Evolutionary conservation across 768 basidiomycete species (phyloP).

Genomic region (Tricholoma terreum): DNA sequence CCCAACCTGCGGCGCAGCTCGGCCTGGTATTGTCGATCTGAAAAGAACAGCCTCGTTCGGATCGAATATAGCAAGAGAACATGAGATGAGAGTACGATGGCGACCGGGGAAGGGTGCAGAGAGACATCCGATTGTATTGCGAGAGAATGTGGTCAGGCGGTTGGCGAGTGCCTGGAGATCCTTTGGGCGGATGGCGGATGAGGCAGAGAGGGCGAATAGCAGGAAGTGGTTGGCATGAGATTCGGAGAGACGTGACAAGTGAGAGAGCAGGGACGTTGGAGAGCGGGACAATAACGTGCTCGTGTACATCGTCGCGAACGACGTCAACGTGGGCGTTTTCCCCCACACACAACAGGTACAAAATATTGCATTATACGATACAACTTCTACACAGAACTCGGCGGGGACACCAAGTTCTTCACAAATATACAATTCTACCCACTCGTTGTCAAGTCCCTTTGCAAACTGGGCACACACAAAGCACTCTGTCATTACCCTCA

Average conservation of each 20-base stretch:
- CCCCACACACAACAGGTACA: too few relatives aligned
- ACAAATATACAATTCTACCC: too few relatives aligned
- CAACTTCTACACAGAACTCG: too few relatives aligned
- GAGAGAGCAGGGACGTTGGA: conserved; percentile 30
- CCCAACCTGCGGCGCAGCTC: conserved; percentile 60
- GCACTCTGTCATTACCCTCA: too few relatives aligned
- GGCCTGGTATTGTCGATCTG: conserved; percentile 61
- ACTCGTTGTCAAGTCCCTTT: not conserved
- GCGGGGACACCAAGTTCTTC: too few relatives aligned
- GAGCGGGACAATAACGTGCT: conserved; percentile 40
- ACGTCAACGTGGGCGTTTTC: too few relatives aligned
- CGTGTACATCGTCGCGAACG: conserved; percentile 26
- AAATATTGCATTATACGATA: too few relatives aligned
- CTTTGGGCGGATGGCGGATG: conserved; percentile 31
- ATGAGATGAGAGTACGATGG: conserved; percentile 35
- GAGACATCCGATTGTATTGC: conserved; percentile 57
- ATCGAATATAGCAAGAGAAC: conserved; percentile 58
- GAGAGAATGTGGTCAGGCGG: conserved; percentile 37
- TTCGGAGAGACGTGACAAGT: conserved; percentile 30
- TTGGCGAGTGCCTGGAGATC: conserved; percentile 41
- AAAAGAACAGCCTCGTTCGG: conserved; percentile 44
- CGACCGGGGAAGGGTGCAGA: conserved; percentile 44
- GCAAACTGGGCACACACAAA: too few relatives aligned
- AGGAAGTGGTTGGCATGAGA: conserved; percentile 36
- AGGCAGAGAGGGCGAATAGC: conserved; percentile 46